Conservation (phyloP, 371 early-diverging fungal species). For the Chytridiales sp. region DNA sequence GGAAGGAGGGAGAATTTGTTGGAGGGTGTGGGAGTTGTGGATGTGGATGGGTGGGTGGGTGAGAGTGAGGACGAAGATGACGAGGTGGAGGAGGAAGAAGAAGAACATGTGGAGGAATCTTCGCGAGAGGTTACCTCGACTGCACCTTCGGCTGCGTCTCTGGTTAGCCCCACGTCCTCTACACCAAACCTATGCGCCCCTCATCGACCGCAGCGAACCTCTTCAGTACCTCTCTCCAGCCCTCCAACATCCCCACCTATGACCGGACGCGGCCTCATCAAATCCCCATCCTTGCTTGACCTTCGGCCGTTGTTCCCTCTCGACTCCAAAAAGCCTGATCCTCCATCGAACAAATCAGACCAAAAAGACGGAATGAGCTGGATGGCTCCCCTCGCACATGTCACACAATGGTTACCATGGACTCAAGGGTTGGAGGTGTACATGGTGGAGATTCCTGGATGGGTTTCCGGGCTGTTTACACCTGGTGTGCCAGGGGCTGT, state of each 20-base stretch:
- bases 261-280: background rate
- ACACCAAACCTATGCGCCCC: background rate
- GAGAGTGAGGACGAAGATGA: background rate
- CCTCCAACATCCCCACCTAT: background rate
- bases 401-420: no score
- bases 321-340: background rate
- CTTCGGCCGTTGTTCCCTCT: background rate
- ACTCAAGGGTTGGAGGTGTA: no score
- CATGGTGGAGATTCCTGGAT: background rate
- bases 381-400: no score
- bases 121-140: background rate
- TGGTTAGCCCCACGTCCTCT: background rate
- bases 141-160: background rate
- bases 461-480: background rate
- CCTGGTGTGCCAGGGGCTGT: background rate
- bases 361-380: background rate
- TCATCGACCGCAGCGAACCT: background rate
- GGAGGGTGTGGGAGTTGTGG: slow-evolving; percentile 8
- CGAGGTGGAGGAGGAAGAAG: slow-evolving; percentile 16
- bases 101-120: slow-evolving; percentile 1
- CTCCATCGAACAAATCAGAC: background rate
- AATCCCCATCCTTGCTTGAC: background rate
- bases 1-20: slow-evolving; percentile 9
- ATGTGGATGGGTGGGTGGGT: background rate
- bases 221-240: background rate